Evolutionary conservation across 2,329 filamentous ascomycete genomes (phyloP).

Genomic region (Colletotrichum filicis): DNA sequence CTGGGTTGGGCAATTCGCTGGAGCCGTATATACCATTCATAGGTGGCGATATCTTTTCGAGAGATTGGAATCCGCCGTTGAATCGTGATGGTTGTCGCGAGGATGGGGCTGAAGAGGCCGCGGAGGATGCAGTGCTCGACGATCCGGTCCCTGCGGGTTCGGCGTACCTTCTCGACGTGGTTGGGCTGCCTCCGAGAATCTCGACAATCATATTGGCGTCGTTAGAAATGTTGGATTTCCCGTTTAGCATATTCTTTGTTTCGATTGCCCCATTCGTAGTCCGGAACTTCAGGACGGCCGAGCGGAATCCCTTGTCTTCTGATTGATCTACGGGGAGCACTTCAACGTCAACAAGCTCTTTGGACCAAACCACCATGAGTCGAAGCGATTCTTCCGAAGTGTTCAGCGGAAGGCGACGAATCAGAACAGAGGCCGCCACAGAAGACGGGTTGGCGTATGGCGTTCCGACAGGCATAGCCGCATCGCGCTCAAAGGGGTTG

Average conservation of each 20-base stretch:
- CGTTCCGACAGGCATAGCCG: constrained; percentile 51
- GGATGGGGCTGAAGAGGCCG: constrained; percentile 54
- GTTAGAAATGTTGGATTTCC: constrained; percentile 62
- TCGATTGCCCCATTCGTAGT: constrained; percentile 63
- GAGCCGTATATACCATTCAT: constrained; percentile 63
- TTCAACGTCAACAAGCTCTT: constrained; percentile 64
- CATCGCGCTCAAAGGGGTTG: constrained; percentile 54
- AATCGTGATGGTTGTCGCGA: constrained; percentile 69
- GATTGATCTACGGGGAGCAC: constrained; percentile 61
- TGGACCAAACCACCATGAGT: constrained; percentile 68
- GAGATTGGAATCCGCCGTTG: constrained; percentile 67
- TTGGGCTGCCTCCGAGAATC: constrained; percentile 58
- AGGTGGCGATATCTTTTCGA: constrained; percentile 72
- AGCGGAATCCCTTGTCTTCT: constrained; percentile 60
- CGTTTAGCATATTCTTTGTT: constrained; percentile 67
- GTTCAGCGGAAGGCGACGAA: constrained; percentile 64
- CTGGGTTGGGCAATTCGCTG: constrained; percentile 69
- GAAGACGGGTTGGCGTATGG: constrained; percentile 50
- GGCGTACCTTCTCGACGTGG: constrained; percentile 41
- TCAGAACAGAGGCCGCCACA: constrained; percentile 56
- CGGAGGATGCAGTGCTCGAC: constrained; percentile 52
- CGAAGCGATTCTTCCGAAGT: constrained; percentile 65
- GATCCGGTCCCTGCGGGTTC: constrained; percentile 39
- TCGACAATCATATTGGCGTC: constrained; percentile 68
- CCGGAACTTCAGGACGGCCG: constrained; percentile 65